These are phyloP conservation scores for Plenodomus biglobosus DNA, from an alignment of 2,329 filamentous ascomycete species.

Conservation along the genomic window DNA sequence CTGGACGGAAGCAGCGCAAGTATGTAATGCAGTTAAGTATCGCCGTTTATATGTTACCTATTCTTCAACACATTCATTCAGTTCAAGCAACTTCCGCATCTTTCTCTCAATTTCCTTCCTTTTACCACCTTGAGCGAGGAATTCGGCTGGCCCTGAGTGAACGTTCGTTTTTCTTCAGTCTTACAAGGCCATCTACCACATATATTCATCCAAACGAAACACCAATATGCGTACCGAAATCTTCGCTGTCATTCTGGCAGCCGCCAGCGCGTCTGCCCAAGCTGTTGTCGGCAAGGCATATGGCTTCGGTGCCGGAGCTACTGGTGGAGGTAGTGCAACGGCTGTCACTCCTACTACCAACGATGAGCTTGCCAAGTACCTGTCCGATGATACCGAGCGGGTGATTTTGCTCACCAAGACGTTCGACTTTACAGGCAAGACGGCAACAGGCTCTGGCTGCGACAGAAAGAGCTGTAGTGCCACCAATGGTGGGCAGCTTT, in stretches of 20 bases:
- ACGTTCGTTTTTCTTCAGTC: constrained; percentile 17
- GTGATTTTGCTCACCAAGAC: constrained; percentile 25
- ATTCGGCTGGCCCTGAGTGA: constrained; percentile 28
- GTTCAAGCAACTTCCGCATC: not conserved
- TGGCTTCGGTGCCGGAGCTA: constrained; percentile 27
- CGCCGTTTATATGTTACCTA: not conserved
- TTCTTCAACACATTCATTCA: not conserved
- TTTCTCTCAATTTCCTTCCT: constrained; percentile 14
- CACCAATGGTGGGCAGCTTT: constrained; percentile 20
- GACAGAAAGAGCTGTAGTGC: constrained; percentile 21
- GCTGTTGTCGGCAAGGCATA: constrained; percentile 26
- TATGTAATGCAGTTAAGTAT: not conserved
- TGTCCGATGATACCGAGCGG: constrained; percentile 22
- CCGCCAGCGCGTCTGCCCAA: constrained; percentile 21
- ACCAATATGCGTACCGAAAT: constrained; percentile 24
- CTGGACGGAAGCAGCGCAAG: not conserved
- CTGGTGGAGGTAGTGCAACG: constrained; percentile 25
- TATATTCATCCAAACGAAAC: not conserved
- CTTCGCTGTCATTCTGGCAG: constrained; percentile 16
- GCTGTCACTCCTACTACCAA: constrained; percentile 25
- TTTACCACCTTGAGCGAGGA: constrained; percentile 21
- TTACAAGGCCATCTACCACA: not conserved
- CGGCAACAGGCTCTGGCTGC: constrained; percentile 21
- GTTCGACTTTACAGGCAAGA: constrained; percentile 31
- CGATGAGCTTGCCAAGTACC: constrained; percentile 24